Evolutionary conservation across 169 alveolate genomes (phyloP).

Genomic region (Babesia bovis): DNA sequence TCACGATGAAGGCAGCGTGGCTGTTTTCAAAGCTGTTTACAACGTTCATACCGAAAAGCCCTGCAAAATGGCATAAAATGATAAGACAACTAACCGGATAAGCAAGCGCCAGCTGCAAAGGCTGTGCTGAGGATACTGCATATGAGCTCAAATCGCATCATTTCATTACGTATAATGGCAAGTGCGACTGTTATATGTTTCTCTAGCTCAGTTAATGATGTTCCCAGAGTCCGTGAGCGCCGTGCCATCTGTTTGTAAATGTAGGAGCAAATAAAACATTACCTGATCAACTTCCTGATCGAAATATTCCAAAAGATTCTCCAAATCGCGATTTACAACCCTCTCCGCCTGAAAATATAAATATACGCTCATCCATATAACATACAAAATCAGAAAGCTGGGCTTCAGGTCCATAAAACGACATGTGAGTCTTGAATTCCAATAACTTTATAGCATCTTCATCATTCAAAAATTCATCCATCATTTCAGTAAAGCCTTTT

Average conservation of each 20-base stretch:
- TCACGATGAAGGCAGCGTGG: constrained; percentile 67
- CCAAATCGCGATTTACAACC: constrained; percentile 75
- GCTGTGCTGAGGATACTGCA: constrained; percentile 78
- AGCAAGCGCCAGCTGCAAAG: constrained; percentile 79
- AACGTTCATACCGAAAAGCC: constrained; percentile 81
- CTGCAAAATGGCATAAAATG: neutral
- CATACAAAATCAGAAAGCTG: constrained; percentile 42
- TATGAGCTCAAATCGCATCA: constrained; percentile 77
- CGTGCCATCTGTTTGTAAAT: constrained; percentile 50
- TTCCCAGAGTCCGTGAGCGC: constrained; percentile 45
- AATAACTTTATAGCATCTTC: constrained; percentile 23
- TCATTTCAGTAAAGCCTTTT: constrained; percentile 54
- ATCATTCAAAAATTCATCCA: constrained; percentile 41
- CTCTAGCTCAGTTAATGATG: constrained; percentile 71
- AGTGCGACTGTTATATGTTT: constrained; percentile 71
- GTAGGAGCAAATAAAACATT: constrained; percentile 11
- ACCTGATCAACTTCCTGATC: constrained; percentile 86
- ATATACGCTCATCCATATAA: neutral
- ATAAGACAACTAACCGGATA: constrained; percentile 67
- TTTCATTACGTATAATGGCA: constrained; percentile 77
- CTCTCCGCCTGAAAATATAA: constrained; percentile 46
- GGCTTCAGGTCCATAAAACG: constrained; percentile 33
- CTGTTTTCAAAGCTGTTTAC: constrained; percentile 69
- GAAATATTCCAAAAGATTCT: constrained; percentile 81
- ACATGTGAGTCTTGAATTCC: constrained; percentile 37